Base-by-base conservation (phyloP, 352 stramenopile species). In the Lagenidium giganteum region DNA sequence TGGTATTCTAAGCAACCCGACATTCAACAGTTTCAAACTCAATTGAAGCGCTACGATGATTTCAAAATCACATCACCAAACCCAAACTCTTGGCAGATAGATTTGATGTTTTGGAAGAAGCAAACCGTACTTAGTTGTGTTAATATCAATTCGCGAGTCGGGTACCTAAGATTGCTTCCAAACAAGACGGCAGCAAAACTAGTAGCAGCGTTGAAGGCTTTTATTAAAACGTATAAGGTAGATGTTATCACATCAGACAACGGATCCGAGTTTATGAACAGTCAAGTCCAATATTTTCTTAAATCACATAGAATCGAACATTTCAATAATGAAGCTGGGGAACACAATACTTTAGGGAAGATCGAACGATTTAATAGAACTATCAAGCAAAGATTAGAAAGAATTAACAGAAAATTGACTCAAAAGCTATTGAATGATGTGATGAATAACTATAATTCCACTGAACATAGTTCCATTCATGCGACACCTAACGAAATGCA, bases 301-400 rank as follows among this genome's bases (percentile, higher is more conserved):
- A 54, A 65, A 44, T 11, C 9, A 5, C 54, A 70, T 8, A 56
- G 47, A 11, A 76, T 72, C 35, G 45, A 61, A 12, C 58, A 70
- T 38, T 68, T 49, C 43, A 72, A 70, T 21, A 70, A 67, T 26
- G 66, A 70, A 20, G 34, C 42, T 3, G 61, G 55, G 25, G 58
- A 78, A 49, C 55, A 74, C 27, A 29, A 29, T 9, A 65, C 57
- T 2, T 60, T 73, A 49, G 66, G 62, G 16, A 73, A 73, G 39
- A 71, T 73, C 18, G 62, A 67, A 42, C 24, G 59, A 37, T 75
- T 75, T 46, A 76, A 67, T 52, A 18, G 57, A 47, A 71, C 57
- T 0, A 0, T 76, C 0, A 76, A 71, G 28, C 38, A 59, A 20
- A 11, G 61, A 32, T 13, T 76, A n/a, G 59, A 51, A 21, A 54